Evolutionary conservation across 169 alveolate genomes (phyloP).

Genomic region (Plasmodium berghei): DNA sequence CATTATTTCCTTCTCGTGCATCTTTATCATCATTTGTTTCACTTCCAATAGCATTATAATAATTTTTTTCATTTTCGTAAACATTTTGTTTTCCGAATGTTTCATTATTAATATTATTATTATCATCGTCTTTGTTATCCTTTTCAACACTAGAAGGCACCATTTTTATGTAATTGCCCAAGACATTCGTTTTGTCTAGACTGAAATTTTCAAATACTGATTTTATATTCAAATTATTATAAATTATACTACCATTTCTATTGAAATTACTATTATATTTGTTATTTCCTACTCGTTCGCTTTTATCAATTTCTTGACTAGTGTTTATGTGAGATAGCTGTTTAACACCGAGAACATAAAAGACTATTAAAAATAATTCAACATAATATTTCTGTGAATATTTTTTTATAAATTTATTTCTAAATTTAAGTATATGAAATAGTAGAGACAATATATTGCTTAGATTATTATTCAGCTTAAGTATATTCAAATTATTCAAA

Average conservation of each 20-base stretch:
- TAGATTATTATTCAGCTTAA: slow-evolving; percentile 31
- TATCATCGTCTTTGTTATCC: background rate
- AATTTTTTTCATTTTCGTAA: background rate
- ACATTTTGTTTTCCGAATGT: background rate
- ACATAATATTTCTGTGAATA: slow-evolving; percentile 26
- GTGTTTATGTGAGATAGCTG: slow-evolving; percentile 37
- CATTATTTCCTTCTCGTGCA: background rate
- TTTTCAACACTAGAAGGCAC: background rate
- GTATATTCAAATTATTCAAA: slow-evolving; percentile 21
- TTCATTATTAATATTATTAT: background rate
- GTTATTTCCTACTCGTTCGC: background rate
- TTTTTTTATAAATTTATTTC: slow-evolving; percentile 39
- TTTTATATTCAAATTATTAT: background rate
- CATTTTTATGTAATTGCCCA: background rate
- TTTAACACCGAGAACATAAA: slow-evolving; percentile 53
- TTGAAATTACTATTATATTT: background rate
- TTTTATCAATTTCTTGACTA: background rate
- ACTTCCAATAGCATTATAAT: background rate
- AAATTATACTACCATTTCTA: background rate
- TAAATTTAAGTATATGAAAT: slow-evolving; percentile 55
- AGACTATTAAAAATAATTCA: slow-evolving; percentile 60
- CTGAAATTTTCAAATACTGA: too few species aligned
- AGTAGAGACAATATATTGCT: slow-evolving; percentile 65
- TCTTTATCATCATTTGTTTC: background rate
- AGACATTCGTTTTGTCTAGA: background rate